phyloP scores from a whole-genome alignment of 192 early-diverging fungal genomes.

The Bifiguratus adelaidae region DNA sequence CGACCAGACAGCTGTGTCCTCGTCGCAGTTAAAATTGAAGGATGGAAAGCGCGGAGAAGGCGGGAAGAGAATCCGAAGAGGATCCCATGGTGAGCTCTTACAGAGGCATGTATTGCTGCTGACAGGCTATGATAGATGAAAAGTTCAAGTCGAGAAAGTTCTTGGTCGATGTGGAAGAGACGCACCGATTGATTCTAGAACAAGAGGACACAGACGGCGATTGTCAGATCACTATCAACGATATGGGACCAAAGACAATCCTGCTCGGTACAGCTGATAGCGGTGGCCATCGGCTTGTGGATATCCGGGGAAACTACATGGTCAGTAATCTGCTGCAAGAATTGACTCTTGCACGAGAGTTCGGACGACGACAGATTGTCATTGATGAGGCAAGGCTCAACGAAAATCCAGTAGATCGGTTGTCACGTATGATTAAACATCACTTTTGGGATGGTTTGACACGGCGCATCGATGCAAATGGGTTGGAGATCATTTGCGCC shows the following conservation, averaged over 20 bases:
- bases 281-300: constrained; percentile 77
- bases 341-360: constrained; percentile 80
- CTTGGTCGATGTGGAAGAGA: constrained; percentile 75
- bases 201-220: constrained; percentile 97
- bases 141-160: constrained; percentile 56
- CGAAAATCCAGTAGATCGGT: constrained; percentile 89
- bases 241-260: constrained; percentile 87
- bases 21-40: no score
- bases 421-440: constrained; percentile 82
- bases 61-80: no score
- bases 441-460: constrained; percentile 98
- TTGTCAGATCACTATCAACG: constrained; percentile 89
- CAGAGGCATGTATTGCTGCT: no score
- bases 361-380: constrained; percentile 78
- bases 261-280: constrained; percentile 79
- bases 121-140: no score
- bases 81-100: no score
- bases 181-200: constrained; percentile 62
- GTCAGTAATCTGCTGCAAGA: constrained; percentile 94
- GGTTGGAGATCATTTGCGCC: constrained; percentile 80
- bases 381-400: constrained; percentile 82
- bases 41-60: no score
- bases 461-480: constrained; percentile 69
- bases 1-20: no score
- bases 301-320: constrained; percentile 91